Percentiles rank a stretch among this genome's conserved stretches.
phyloP scores from a whole-genome alignment of 805 yeast genomes.

The Saccharomyces eubayanus region DNA sequence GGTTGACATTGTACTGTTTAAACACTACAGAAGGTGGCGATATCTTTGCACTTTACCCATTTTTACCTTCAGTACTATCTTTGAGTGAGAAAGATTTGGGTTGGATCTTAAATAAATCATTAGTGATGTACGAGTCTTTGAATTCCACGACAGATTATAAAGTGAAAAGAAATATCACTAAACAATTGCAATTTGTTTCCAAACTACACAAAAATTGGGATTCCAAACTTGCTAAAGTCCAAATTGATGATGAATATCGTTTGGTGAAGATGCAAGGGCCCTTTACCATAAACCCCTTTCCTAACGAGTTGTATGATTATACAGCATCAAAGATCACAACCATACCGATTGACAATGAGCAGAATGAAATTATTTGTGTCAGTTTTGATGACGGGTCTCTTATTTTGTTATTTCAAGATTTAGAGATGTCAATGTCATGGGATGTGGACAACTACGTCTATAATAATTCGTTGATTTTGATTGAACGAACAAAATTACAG shows the following conservation, averaged over 20 bases:
- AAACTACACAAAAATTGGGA: conserved; percentile 25
- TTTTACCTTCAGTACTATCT: conserved; percentile 36
- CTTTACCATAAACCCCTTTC: conserved; percentile 44
- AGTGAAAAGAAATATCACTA: conserved; percentile 21
- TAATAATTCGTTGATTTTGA: conserved; percentile 19
- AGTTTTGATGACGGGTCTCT: conserved; percentile 27
- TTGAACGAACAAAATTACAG: conserved; percentile 14
- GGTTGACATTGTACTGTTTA: conserved; percentile 45
- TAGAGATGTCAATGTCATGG: conserved; percentile 34
- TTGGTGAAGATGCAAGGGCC: conserved; percentile 42
- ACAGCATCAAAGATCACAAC: conserved; percentile 33
- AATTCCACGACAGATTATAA: conserved; percentile 9
- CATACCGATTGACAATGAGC: conserved; percentile 16
- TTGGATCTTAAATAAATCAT: conserved; percentile 19
- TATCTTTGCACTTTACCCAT: conserved; percentile 55
- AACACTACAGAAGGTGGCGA: conserved; percentile 45
- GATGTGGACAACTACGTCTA: conserved; percentile 16
- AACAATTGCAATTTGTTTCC: conserved; percentile 33
- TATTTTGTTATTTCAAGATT: conserved; percentile 27
- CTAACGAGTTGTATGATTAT: conserved; percentile 42
- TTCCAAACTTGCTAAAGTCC: conserved; percentile 4
- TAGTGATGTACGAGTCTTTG: conserved; percentile 19
- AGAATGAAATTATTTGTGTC: conserved; percentile 21
- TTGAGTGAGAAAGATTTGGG: conserved; percentile 26
- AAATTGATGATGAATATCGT: conserved; percentile 16